Conservation (phyloP, 2,329 filamentous ascomycete genomes). For the Neonectria punicea region DNA sequence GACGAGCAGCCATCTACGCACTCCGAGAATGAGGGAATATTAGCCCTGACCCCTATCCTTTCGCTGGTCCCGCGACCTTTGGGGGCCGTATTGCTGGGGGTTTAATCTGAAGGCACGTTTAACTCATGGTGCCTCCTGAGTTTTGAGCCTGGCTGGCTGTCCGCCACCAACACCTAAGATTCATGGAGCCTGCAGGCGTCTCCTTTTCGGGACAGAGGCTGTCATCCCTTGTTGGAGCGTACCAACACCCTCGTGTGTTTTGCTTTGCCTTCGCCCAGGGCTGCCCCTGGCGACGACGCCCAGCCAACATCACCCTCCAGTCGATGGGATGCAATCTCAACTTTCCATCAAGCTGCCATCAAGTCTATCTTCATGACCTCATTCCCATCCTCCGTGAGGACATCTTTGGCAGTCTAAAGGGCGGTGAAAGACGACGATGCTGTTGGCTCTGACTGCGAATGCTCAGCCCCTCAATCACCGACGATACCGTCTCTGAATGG, state of each 20-base stretch:
- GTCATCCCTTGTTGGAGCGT: background rate
- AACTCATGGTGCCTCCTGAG: background rate
- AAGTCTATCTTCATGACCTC: background rate
- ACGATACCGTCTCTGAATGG: background rate
- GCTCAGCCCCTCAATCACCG: background rate
- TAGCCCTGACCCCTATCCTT: background rate
- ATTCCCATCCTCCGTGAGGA: background rate
- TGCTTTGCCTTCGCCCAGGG: background rate
- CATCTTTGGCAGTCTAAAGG: background rate
- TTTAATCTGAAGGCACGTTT: background rate
- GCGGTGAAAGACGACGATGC: constrained; percentile 2
- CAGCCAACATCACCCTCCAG: background rate
- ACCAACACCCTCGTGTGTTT: background rate
- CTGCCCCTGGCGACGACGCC: background rate
- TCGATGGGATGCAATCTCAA: background rate
- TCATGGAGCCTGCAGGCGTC: background rate
- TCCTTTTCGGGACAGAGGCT: background rate
- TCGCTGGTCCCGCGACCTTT: background rate
- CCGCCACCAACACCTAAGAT: background rate
- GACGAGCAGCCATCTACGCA: background rate
- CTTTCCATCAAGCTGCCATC: background rate
- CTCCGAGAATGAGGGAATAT: background rate
- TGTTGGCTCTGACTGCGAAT: background rate
- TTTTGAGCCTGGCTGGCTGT: background rate
- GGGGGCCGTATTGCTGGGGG: background rate